phyloP scores from a whole-genome alignment of 2,329 filamentous ascomycete genomes.

The Mollisiaceae sp. region DNA sequence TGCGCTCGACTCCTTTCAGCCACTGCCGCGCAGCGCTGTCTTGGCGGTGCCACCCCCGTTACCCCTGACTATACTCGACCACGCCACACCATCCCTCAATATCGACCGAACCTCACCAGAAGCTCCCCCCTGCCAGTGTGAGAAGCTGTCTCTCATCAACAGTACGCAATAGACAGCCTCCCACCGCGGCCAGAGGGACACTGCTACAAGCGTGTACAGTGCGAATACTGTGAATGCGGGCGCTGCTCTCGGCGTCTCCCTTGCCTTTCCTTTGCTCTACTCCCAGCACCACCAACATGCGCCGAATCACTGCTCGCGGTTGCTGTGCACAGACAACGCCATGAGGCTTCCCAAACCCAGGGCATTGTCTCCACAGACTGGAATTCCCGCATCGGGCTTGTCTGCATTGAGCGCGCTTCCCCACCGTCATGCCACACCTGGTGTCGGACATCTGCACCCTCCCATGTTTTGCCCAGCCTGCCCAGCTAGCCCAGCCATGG shows the following conservation, averaged over 20 bases:
- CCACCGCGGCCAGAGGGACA: too few relatives aligned
- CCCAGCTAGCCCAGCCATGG: conserved; percentile 11
- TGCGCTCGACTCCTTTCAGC: not conserved
- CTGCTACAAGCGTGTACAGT: too few relatives aligned
- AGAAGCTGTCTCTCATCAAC: too few relatives aligned
- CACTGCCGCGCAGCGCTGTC: not conserved
- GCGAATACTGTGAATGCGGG: too few relatives aligned
- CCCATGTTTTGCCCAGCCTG: conserved; percentile 36
- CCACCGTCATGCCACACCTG: conserved; percentile 38
- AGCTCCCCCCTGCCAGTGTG: too few relatives aligned
- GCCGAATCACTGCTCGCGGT: conserved; percentile 4
- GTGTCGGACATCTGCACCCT: conserved; percentile 36
- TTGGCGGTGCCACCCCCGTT: not conserved
- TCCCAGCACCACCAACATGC: not conserved
- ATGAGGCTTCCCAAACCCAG: conserved; percentile 27
- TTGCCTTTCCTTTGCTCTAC: not conserved
- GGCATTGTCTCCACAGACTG: conserved; percentile 27
- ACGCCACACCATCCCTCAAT: not conserved
- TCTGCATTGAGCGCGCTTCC: conserved; percentile 30
- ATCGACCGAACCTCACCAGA: not conserved
- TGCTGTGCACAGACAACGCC: conserved; percentile 31
- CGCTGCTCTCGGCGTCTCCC: not conserved
- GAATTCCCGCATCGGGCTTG: conserved; percentile 25
- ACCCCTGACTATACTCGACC: conserved; percentile 3
- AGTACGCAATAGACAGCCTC: too few relatives aligned